These are phyloP conservation scores for Edaphochlamys debaryana DNA, from an alignment of 139 green algal species.

Conservation along the genomic window DNA sequence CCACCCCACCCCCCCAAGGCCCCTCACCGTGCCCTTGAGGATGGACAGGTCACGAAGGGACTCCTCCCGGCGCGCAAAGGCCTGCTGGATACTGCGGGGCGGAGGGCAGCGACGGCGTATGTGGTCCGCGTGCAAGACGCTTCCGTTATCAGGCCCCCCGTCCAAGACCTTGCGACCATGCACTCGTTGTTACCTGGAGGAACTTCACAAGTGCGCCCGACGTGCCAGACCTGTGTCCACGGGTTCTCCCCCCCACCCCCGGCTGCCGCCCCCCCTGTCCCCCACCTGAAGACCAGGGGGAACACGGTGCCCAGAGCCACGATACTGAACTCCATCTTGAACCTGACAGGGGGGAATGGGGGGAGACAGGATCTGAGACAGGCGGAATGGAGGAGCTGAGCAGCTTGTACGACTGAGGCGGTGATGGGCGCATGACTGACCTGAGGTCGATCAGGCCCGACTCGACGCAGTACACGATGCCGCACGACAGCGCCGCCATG, in stretches of 20 bases:
- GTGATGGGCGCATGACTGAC: not conserved
- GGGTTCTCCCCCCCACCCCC: too few relatives aligned
- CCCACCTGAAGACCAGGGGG: constrained; percentile 23
- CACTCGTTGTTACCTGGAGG: too few relatives aligned
- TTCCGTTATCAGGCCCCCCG: too few relatives aligned
- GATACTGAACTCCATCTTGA: constrained; percentile 26
- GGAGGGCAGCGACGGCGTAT: not conserved
- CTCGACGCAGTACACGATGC: constrained; percentile 15
- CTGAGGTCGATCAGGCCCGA: not conserved
- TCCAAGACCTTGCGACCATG: too few relatives aligned
- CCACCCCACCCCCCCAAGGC: too few relatives aligned
- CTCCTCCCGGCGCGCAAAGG: constrained; percentile 5
- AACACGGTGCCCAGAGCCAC: constrained; percentile 16
- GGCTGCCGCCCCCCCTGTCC: not conserved
- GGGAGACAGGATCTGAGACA: not conserved
- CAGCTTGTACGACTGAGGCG: not conserved
- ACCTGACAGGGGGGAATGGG: not conserved
- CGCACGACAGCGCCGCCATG: not conserved
- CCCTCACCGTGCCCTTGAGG: not conserved
- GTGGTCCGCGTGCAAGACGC: not conserved
- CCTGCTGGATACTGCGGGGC: constrained; percentile 21
- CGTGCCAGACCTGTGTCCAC: not conserved
- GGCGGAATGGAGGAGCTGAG: not conserved
- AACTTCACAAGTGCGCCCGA: too few relatives aligned
- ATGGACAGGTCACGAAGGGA: constrained; percentile 11